Evolutionary conservation across 202 grass and related monocot species (phyloP), one percentile per base, ranked within the genome.

Genomic region (Carex arenaria): DNA sequence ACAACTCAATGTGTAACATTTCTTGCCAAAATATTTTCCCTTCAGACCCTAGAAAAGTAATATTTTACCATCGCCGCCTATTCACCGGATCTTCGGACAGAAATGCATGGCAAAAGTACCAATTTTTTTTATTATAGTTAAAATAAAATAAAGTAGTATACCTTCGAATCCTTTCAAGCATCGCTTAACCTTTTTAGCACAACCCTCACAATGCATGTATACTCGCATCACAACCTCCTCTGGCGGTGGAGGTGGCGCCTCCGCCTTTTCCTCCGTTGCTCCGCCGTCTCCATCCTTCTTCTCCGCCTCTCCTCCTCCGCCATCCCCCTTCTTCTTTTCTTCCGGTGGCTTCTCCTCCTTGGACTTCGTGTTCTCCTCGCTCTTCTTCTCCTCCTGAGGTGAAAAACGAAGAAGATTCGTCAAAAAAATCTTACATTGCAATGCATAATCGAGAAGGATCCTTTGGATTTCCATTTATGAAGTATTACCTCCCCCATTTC

Each of bases 191-290:
- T 96, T 96, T 59, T 84, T 79, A 22, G 90, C 90, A 59, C 93
- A 96, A 6, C 90, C 93, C 85, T 96, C 89, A 84, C 93, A 96
- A 78, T 96, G 93, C 93, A 93, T 96, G 93, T 87, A 96, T 55
- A 96, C 93, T 18, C 90, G 79, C 93, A 96, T 96, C 73, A 91
- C 89, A 6, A 96, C 80, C 89, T 96, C 93, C 89, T 96, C 93
- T 45, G 88, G 86, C 52, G 89, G 89, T 7, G 92, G 91, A 0
- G 87, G 88, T 1, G 86, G 86, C 3, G 90, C 84, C 51, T 70
- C 71, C 13, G 61, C 73, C 17, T 63, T 42, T 32, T 75, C 55
- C 42, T 81, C 55, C 76, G 32, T 31, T 61, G 60, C 83, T 23
- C 77, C 90, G 51, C 80, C 79, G 0, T 64, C 79, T 10, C 81